Evolutionary conservation across 306 rosid species (phyloP).

Genomic region (Morella rubra): DNA sequence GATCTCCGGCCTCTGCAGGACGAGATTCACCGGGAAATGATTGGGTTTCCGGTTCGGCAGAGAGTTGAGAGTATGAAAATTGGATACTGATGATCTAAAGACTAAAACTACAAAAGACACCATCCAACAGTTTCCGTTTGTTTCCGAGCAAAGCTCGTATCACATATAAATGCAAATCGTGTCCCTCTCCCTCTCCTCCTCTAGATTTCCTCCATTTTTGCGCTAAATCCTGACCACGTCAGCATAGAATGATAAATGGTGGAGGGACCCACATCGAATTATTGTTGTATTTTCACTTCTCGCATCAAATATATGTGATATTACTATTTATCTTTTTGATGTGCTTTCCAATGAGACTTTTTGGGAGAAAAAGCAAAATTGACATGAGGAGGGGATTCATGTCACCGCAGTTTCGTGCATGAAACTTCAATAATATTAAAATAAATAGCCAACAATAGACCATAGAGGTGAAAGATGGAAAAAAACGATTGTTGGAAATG

Average conservation of each 20-base stretch:
- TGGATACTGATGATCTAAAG: constrained; percentile 16
- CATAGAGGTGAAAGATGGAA: too few relatives aligned
- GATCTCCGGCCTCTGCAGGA: constrained; percentile 30
- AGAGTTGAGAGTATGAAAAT: constrained; percentile 47
- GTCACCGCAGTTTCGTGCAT: too few relatives aligned
- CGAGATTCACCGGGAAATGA: constrained; percentile 8
- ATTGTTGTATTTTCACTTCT: constrained; percentile 6
- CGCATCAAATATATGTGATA: background rate
- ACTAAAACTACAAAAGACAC: background rate
- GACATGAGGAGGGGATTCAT: too few relatives aligned
- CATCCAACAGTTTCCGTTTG: background rate
- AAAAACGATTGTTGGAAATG: background rate
- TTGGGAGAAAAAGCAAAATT: too few relatives aligned
- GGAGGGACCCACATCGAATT: constrained; percentile 42
- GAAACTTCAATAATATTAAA: too few relatives aligned
- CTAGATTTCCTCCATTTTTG: constrained; percentile 39
- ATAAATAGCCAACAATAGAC: too few relatives aligned
- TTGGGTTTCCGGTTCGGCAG: constrained; percentile 25
- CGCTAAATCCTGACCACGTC: constrained; percentile 49
- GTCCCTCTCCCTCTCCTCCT: background rate
- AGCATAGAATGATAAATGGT: constrained; percentile 26
- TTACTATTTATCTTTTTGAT: background rate
- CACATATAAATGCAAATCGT: background rate
- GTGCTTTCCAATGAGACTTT: too few relatives aligned
- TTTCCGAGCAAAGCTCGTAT: too few relatives aligned